Evolutionary conservation across 768 basidiomycete genomes (phyloP).

Genomic region (Floccularia luteovirens): DNA sequence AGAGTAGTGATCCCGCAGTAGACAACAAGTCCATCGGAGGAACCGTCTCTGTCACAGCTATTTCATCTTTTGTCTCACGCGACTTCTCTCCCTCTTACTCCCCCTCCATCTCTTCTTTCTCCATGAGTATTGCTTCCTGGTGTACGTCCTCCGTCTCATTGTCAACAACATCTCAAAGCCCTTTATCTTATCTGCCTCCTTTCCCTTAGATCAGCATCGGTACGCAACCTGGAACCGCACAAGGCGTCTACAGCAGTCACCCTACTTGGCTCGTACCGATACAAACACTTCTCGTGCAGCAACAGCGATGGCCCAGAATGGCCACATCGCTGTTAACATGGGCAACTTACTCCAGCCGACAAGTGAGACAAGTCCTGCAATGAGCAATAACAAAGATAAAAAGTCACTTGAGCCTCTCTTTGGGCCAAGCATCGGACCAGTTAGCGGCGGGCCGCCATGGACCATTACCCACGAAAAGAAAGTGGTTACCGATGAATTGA

Average conservation of each 20-base stretch:
- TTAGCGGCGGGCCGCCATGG: slow-evolving; percentile 65
- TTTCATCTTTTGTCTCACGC: too few species aligned
- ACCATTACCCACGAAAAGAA: slow-evolving; percentile 58
- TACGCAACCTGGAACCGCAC: slow-evolving; percentile 55
- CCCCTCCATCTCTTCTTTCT: too few species aligned
- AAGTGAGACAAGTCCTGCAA: slow-evolving; percentile 9
- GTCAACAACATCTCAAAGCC: too few species aligned
- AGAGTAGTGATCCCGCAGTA: too few species aligned
- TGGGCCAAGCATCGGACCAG: slow-evolving; percentile 84
- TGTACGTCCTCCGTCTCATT: too few species aligned
- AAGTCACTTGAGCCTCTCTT: slow-evolving; percentile 79
- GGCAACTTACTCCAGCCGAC: slow-evolving; percentile 15
- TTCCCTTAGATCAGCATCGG: slow-evolving; percentile 31
- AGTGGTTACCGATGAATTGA: slow-evolving; percentile 59
- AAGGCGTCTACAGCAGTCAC: slow-evolving; percentile 40
- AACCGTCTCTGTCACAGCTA: too few species aligned
- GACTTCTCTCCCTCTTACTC: too few species aligned
- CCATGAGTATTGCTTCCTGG: too few species aligned
- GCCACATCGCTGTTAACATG: slow-evolving; percentile 6
- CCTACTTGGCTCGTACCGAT: slow-evolving; percentile 43
- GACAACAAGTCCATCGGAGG: too few species aligned
- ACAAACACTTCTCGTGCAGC: slow-evolving; percentile 40
- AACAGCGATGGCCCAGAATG: slow-evolving; percentile 35
- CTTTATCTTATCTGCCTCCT: background rate
- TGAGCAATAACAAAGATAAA: slow-evolving; percentile 31